A percentile compares a stretch with the other conserved stretches of the same genome.
Conservation (phyloP, 306 rosid genomes). For the Vigna nakashimae region DNA sequence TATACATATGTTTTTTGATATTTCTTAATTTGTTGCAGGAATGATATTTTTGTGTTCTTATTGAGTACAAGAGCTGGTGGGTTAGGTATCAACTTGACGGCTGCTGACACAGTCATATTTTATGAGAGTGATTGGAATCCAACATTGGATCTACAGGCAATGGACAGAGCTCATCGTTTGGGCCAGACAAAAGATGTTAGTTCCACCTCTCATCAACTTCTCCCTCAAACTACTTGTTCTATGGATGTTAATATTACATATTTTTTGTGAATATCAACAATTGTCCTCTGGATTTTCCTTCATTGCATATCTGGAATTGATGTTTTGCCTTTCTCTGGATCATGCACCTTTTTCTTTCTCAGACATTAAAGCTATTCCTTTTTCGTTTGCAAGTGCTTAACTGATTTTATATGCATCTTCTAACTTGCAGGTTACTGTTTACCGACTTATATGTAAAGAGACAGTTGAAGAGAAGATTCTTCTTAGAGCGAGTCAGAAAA, state of each 20-base stretch:
- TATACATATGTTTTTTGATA: constrained; percentile 21
- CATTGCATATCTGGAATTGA: constrained; percentile 30
- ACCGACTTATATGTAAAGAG: constrained; percentile 96
- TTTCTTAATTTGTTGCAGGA: constrained; percentile 60
- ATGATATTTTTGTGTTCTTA: constrained; percentile 92
- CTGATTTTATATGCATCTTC: constrained; percentile 36
- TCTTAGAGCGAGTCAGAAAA: constrained; percentile 96
- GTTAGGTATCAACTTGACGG: constrained; percentile 98
- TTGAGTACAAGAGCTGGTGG: constrained; percentile 99
- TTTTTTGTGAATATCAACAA: not conserved
- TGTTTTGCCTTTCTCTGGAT: constrained; percentile 13
- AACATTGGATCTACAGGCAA: constrained; percentile 94
- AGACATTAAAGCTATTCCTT: constrained; percentile 22
- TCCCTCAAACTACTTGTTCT: not conserved
- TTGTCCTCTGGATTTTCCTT: constrained; percentile 23
- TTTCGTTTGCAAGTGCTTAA: constrained; percentile 1
- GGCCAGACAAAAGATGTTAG: constrained; percentile 99
- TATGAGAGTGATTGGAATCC: constrained; percentile 99
- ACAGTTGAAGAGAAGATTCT: constrained; percentile 99
- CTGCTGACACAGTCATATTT: constrained; percentile 98
- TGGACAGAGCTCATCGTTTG: constrained; percentile 99
- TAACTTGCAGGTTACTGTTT: constrained; percentile 81
- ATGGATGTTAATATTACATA: constrained; percentile 33
- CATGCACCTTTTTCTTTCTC: constrained; percentile 40
- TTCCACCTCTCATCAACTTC: constrained; percentile 20